Conservation (phyloP, 2,329 filamentous ascomycete species). For the Trichoderma pleuroti region DNA sequence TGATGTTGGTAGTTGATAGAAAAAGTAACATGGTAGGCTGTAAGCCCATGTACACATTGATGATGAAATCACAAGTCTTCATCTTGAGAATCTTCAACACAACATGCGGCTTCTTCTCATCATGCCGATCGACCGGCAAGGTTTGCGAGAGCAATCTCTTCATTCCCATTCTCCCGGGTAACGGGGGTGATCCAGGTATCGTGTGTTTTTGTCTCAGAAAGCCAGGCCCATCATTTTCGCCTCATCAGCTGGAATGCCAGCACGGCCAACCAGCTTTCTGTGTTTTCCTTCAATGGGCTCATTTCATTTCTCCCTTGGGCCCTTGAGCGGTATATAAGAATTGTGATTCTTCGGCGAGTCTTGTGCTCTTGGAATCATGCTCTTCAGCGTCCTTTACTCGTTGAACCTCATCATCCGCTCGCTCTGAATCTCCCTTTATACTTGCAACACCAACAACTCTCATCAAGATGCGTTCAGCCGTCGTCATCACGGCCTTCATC, state of each 20-base stretch:
- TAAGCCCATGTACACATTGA: background rate
- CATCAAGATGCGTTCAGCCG: background rate
- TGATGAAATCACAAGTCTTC: background rate
- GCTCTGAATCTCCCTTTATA: background rate
- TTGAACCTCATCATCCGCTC: background rate
- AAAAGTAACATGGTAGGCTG: background rate
- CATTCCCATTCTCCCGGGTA: slow-evolving; percentile 2
- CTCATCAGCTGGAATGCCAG: background rate
- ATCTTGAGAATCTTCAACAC: background rate
- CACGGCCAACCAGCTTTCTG: background rate
- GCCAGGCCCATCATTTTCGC: background rate
- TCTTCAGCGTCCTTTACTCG: background rate
- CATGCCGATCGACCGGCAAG: background rate
- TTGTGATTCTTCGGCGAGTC: background rate
- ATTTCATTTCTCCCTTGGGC: background rate
- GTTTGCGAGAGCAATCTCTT: background rate
- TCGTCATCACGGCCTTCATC: slow-evolving; percentile 1
- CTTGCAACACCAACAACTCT: background rate
- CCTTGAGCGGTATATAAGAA: background rate
- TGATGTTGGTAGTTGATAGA: background rate
- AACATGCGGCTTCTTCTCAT: background rate
- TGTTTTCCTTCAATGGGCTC: background rate
- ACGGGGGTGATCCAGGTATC: background rate
- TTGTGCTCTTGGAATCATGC: background rate
- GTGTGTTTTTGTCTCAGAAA: background rate